Evolutionary conservation across 1,139 yeast species (phyloP), one percentile per base, ranked within the genome.

Genomic region (Yamadazyma buinensis): DNA sequence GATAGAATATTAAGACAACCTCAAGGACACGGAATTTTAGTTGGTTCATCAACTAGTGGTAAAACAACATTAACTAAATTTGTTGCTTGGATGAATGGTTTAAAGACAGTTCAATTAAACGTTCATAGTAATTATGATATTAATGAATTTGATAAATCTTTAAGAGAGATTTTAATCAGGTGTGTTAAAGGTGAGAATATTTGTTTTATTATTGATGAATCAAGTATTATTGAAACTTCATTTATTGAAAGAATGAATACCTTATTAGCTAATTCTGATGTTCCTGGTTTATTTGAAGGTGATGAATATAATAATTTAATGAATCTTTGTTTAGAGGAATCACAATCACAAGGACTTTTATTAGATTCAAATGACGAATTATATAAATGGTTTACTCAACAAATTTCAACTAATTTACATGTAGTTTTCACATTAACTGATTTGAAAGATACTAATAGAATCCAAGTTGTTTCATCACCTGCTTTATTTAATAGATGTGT

Each of bases 221-320:
- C 95, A 0, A 77, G 82, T 30, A 76, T 88, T 36, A 53, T 81
- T 32, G 94, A 85, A 31, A 69, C 95, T 0, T 69, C 95, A 0
- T 90, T 90, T 50, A 61, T 92, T 23, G 98, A 92, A 56, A 67
- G 95, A 40, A 87, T 92, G 95, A 92, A 92, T 49, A 86, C 95
- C 0, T 62, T 92, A 20, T 65, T 92, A 24, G 97, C 97, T 0
- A 92, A 90, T 54, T 86, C 96, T 0, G 97, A 90, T 47, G 75
- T 88, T 17, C 97, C 97, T 1, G 97, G 96, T 2, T 62, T 92
- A 15, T 92, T 86, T 55, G 87, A 79, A 44, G 92, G 80, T 0
- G 95, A 86, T 10, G 90, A 85, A 11, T 72, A 64, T 34, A 61
- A 64, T 0, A 44, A 67, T 3, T 58, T 88, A 34, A 66, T 85